phyloP scores from a whole-genome alignment of 192 early-diverging fungal species.

The Rhizoclosmatium globosum region DNA sequence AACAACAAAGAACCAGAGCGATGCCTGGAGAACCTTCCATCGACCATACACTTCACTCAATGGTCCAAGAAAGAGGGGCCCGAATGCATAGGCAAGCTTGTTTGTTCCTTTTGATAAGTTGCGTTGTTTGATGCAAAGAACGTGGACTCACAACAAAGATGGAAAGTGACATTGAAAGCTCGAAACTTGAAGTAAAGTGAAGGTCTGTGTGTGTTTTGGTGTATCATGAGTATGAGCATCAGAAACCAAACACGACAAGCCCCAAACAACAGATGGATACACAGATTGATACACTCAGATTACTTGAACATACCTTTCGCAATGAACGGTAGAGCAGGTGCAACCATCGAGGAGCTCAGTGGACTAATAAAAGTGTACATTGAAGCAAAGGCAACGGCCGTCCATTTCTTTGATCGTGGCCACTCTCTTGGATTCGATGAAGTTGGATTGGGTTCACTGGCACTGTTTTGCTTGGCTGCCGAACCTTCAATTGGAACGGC shows the following conservation, averaged over 20 bases:
- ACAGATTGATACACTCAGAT: too few relatives aligned
- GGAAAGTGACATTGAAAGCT: conserved; percentile 55
- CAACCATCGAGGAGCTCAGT: conserved; percentile 58
- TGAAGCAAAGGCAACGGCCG: conserved; percentile 52
- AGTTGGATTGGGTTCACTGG: background rate
- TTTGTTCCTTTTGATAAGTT: too few relatives aligned
- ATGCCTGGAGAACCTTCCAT: conserved; percentile 50
- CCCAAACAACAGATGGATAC: too few relatives aligned
- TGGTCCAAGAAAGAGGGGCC: conserved; percentile 62
- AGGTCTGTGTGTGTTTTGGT: conserved; percentile 38
- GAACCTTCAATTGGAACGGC: too few relatives aligned
- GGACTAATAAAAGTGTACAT: conserved; percentile 56
- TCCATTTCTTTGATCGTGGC: conserved; percentile 19
- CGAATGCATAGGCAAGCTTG: conserved; percentile 53
- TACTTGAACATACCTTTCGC: conserved; percentile 8
- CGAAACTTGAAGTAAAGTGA: conserved; percentile 39
- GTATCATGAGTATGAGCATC: too few relatives aligned
- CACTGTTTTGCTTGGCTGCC: background rate
- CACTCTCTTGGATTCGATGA: conserved; percentile 17
- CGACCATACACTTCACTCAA: conserved; percentile 60
- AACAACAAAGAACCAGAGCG: conserved; percentile 51
- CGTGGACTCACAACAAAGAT: conserved; percentile 36
- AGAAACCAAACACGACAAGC: too few relatives aligned
- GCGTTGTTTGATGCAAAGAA: too few relatives aligned
- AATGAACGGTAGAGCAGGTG: conserved; percentile 50